Evolutionary conservation across 164 flowering plant species (phyloP).

Genomic region (Brasenia schreberi): DNA sequence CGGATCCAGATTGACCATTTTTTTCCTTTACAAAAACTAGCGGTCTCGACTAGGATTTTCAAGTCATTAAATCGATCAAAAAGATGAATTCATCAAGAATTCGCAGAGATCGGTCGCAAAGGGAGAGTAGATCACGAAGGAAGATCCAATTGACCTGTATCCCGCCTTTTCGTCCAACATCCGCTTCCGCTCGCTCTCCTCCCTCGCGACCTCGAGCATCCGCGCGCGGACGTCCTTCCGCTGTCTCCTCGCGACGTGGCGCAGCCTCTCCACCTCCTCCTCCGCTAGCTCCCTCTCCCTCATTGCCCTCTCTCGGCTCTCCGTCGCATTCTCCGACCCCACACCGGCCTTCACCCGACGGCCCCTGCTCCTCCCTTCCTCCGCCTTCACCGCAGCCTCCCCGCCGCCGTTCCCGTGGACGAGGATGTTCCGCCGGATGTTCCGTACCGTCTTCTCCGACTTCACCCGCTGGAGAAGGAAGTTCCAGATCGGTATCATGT

Average conservation of each 20-base stretch:
- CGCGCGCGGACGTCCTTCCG: constrained; percentile 73
- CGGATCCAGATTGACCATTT: too few relatives aligned
- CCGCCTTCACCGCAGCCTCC: constrained; percentile 11
- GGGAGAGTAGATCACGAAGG: background rate
- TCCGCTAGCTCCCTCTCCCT: constrained; percentile 74
- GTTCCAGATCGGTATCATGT: constrained; percentile 84
- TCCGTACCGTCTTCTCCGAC: constrained; percentile 92
- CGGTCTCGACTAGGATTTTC: too few relatives aligned
- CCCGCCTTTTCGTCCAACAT: constrained; percentile 86
- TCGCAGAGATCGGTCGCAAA: background rate
- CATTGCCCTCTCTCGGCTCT: constrained; percentile 57
- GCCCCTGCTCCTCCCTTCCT: constrained; percentile 24
- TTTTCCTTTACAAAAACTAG: too few relatives aligned
- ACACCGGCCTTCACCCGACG: constrained; percentile 29
- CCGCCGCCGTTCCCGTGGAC: constrained; percentile 54
- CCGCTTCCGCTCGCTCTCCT: constrained; percentile 86
- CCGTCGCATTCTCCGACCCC: constrained; percentile 5
- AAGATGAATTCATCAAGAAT: background rate
- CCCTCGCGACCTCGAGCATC: constrained; percentile 90
- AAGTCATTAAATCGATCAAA: background rate
- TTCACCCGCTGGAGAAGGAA: constrained; percentile 67
- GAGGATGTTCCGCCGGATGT: constrained; percentile 61
- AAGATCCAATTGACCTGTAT: constrained; percentile 40
- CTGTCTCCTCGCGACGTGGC: constrained; percentile 67
- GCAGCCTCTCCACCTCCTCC: constrained; percentile 83